A percentile compares a stretch with the other conserved stretches of the same genome.
phyloP scores from a whole-genome alignment of 352 stramenopile species.

The Phytopythium helicoides region DNA sequence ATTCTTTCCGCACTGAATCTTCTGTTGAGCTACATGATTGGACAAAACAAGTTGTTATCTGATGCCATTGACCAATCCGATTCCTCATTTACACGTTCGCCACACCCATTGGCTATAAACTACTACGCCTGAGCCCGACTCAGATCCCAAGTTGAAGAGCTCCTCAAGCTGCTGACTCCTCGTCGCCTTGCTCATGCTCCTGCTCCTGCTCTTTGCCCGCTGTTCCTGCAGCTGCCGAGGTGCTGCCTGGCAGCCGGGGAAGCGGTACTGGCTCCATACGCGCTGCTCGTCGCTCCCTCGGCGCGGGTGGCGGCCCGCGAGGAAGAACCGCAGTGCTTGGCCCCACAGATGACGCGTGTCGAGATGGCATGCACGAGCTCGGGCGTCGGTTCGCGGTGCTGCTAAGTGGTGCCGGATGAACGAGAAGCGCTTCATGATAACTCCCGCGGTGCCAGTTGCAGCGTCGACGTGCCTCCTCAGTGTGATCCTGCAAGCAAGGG shows the following conservation, averaged over 20 bases:
- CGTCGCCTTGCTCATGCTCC: not conserved
- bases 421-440: constrained; percentile 69
- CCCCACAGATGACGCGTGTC: constrained; percentile 66
- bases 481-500: constrained; percentile 21
- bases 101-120: no score
- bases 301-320: constrained; percentile 29
- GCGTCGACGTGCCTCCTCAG: constrained; percentile 35
- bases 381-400: constrained; percentile 28
- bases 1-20: no score
- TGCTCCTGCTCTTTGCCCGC: no score
- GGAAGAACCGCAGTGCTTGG: constrained; percentile 53
- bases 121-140: no score
- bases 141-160: no score
- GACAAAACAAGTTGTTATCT: no score
- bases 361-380: constrained; percentile 63
- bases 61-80: no score
- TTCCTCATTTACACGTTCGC: no score
- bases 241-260: constrained; percentile 14
- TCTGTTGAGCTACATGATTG: no score
- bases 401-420: constrained; percentile 68
- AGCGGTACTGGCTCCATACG: constrained; percentile 39
- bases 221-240: not conserved
- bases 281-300: constrained; percentile 13
- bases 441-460: constrained; percentile 23
- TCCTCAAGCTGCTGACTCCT: no score